These are phyloP conservation scores for Amanita phalloides DNA, from an alignment of 768 basidiomycete genomes.

Conservation along the genomic window DNA sequence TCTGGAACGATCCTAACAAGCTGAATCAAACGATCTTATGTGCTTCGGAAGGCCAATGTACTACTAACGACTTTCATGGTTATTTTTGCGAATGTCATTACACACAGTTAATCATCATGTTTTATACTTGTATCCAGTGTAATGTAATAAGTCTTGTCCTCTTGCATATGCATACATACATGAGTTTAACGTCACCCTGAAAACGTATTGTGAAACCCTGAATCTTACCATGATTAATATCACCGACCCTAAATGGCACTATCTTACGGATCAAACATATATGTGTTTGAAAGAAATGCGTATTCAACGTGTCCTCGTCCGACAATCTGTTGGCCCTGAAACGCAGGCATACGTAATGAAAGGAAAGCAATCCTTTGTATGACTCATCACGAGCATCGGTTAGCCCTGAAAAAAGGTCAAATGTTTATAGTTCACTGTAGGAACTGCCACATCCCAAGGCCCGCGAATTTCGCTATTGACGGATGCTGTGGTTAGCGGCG, in stretches of 20 bases:
- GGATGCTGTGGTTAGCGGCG: constrained; percentile 9
- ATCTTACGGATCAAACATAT: too few species aligned
- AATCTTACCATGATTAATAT: not conserved
- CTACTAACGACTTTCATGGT: not conserved
- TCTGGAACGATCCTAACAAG: constrained; percentile 7
- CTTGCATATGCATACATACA: not conserved
- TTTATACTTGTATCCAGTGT: constrained; percentile 6
- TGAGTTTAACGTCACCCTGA: not conserved
- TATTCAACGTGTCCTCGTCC: constrained; percentile 1
- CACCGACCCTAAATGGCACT: not conserved
- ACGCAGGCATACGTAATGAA: not conserved
- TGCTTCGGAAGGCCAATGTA: constrained; percentile 5
- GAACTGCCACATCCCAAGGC: constrained; percentile 84
- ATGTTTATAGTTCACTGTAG: constrained; percentile 41
- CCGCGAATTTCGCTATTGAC: constrained; percentile 69
- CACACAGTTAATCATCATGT: constrained; percentile 3
- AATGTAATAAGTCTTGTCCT: constrained; percentile 5
- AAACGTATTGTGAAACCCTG: not conserved
- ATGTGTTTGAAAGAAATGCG: constrained; percentile 1
- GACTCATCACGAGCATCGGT: not conserved
- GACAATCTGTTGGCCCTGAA: constrained; percentile 1
- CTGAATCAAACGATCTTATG: not conserved
- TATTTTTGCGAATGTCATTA: constrained; percentile 4
- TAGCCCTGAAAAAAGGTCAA: not conserved
- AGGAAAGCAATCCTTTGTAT: not conserved